phyloP scores from a whole-genome alignment of 2,329 filamentous ascomycete genomes.

The Botrytis paeoniae region DNA sequence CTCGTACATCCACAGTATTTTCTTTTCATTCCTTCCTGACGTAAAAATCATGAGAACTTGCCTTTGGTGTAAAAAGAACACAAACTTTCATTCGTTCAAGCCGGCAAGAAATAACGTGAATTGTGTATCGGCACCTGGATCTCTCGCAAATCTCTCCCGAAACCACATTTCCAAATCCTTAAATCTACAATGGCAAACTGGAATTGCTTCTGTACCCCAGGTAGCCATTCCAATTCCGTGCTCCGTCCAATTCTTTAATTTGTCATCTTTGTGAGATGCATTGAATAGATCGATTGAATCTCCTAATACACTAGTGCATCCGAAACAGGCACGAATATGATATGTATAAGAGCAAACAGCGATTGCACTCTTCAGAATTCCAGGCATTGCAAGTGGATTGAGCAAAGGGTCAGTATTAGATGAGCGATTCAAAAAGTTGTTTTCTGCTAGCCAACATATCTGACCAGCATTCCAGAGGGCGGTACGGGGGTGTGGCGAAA shows the following conservation, averaged over 20 bases:
- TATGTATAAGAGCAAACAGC: conserved; percentile 14
- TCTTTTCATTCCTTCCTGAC: background rate
- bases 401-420: background rate
- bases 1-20: background rate
- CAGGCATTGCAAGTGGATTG: conserved; percentile 8
- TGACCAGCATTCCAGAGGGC: conserved; percentile 10
- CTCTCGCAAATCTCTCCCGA: background rate
- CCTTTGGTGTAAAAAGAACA: no score
- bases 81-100: background rate
- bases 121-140: background rate
- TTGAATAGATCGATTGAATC: background rate
- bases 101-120: conserved; percentile 7
- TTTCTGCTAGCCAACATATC: background rate
- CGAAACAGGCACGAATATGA: background rate
- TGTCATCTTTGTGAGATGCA: background rate
- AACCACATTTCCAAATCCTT: background rate
- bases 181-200: conserved; percentile 9
- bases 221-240: background rate
- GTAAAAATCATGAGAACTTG: background rate
- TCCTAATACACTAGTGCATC: background rate
- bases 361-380: conserved; percentile 2
- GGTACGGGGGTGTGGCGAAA: conserved; percentile 11
- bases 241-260: background rate
- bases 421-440: background rate
- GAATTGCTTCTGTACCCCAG: conserved; percentile 5